A percentile compares a stretch with the other conserved stretches of the same genome.
These are phyloP conservation scores for Postia placenta DNA, from an alignment of 768 basidiomycete genomes.

Conservation along the genomic window DNA sequence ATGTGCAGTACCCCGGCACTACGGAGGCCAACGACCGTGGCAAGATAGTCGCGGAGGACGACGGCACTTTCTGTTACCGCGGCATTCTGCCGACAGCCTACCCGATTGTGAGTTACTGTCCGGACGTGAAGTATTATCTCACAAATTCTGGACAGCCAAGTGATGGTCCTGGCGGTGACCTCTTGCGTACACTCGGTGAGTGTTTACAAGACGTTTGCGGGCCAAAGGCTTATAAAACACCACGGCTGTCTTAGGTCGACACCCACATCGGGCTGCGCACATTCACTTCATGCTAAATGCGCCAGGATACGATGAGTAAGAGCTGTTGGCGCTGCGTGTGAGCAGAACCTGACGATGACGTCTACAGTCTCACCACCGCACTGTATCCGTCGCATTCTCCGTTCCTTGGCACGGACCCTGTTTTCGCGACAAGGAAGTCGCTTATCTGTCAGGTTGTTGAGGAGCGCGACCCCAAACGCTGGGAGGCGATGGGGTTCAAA, in stretches of 20 bases:
- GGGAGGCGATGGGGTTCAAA: conserved; percentile 25
- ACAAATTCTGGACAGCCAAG: conserved; percentile 16
- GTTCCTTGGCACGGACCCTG: conserved; percentile 31
- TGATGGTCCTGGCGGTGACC: conserved; percentile 25
- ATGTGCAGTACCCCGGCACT: conserved; percentile 26
- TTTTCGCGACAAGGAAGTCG: conserved; percentile 30
- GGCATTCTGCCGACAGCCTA: conserved; percentile 28
- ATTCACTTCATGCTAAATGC: conserved; percentile 28
- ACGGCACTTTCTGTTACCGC: conserved; percentile 26
- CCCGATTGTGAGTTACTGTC: conserved; percentile 20
- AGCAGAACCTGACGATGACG: neutral
- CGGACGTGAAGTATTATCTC: neutral
- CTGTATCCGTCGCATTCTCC: conserved; percentile 29
- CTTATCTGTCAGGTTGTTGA: conserved; percentile 25
- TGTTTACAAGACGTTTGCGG: neutral
- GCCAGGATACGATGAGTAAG: conserved; percentile 29
- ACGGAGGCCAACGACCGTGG: conserved; percentile 26
- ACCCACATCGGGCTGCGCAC: conserved; percentile 29
- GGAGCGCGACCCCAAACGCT: conserved; percentile 21
- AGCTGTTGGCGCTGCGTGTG: neutral
- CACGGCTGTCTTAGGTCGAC: conserved; percentile 15
- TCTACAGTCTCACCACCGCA: conserved; percentile 23
- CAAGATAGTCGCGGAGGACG: conserved; percentile 23
- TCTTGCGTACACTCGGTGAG: conserved; percentile 22
- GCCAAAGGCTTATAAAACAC: neutral